A percentile compares a stretch with the other conserved stretches of the same genome.
Conservation (phyloP, 345 rosid species). For the Corymbia maculata region DNA sequence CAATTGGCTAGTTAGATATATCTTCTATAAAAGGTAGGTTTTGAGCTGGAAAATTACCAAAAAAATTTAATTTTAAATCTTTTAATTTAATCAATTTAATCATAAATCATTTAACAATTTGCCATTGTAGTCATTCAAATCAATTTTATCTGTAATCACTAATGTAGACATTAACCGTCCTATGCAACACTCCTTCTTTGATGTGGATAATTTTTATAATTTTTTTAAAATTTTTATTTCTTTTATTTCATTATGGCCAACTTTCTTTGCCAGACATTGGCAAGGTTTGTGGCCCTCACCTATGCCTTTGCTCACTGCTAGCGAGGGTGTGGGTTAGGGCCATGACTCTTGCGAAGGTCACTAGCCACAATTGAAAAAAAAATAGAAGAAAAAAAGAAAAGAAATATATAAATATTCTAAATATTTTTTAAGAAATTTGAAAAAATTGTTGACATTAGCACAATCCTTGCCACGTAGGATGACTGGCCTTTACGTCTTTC, state of each 20-base stretch:
- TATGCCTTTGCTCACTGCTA: no score
- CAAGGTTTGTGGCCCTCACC: neutral
- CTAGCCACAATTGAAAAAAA: no score
- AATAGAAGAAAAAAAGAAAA: neutral
- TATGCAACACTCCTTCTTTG: no score
- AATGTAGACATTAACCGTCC: accelerated
- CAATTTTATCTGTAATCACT: no score
- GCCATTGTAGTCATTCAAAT: neutral
- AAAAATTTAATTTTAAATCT: neutral
- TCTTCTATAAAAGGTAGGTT: neutral
- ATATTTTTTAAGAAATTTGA: no score
- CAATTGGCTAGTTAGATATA: neutral
- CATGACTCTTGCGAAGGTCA: neutral
- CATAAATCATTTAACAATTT: neutral
- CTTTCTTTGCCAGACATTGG: neutral
- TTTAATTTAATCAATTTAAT: no score
- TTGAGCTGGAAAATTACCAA: no score
- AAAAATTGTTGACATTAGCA: accelerated
- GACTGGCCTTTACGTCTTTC: neutral
- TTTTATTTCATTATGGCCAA: neutral
- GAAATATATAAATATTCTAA: no score
- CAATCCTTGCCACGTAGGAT: no score
- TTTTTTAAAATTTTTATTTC: no score
- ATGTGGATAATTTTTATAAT: no score
- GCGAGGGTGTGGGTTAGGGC: neutral